phyloP scores from a whole-genome alignment of 305 asterid species.

The Solanum hybrid region DNA sequence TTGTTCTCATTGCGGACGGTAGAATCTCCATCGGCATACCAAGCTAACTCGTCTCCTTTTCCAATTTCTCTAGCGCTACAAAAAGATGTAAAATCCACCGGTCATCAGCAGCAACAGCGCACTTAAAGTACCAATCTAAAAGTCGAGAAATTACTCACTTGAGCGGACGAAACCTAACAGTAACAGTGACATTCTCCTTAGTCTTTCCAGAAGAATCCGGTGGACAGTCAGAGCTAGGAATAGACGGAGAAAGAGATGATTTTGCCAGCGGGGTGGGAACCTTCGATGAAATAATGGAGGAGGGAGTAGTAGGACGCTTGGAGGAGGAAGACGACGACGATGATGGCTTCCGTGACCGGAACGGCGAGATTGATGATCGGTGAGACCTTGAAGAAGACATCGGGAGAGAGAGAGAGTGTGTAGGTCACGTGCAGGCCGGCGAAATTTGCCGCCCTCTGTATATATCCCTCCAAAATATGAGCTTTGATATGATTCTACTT shows the following conservation, averaged over 20 bases:
- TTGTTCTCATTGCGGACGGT: slow-evolving; percentile 63
- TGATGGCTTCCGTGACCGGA: slow-evolving; percentile 53
- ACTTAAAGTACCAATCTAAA: not conserved
- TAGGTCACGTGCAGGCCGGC: slow-evolving; percentile 23
- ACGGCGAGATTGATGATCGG: slow-evolving; percentile 69
- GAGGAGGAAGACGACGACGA: slow-evolving; percentile 6
- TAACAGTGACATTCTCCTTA: slow-evolving; percentile 70
- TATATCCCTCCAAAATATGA: slow-evolving; percentile 22
- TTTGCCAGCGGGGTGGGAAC: slow-evolving; percentile 15
- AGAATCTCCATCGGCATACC: slow-evolving; percentile 85
- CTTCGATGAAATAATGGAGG: slow-evolving; percentile 25
- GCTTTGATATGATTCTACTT: not conserved
- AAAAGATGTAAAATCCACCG: not conserved
- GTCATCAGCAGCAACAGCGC: not conserved
- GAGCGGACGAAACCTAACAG: slow-evolving; percentile 86
- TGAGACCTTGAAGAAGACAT: slow-evolving; percentile 30
- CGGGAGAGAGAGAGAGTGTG: not conserved
- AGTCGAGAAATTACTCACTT: slow-evolving; percentile 27
- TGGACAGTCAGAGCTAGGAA: not conserved
- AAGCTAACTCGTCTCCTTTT: slow-evolving; percentile 76
- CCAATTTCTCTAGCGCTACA: slow-evolving; percentile 67
- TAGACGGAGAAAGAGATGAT: slow-evolving; percentile 12
- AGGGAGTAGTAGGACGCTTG: slow-evolving; percentile 20
- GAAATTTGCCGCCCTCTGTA: slow-evolving; percentile 45
- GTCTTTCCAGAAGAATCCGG: slow-evolving; percentile 21